These are phyloP conservation scores for Trichoderma hamatum DNA, from an alignment of 2,329 filamentous ascomycete species.

Conservation along the genomic window DNA sequence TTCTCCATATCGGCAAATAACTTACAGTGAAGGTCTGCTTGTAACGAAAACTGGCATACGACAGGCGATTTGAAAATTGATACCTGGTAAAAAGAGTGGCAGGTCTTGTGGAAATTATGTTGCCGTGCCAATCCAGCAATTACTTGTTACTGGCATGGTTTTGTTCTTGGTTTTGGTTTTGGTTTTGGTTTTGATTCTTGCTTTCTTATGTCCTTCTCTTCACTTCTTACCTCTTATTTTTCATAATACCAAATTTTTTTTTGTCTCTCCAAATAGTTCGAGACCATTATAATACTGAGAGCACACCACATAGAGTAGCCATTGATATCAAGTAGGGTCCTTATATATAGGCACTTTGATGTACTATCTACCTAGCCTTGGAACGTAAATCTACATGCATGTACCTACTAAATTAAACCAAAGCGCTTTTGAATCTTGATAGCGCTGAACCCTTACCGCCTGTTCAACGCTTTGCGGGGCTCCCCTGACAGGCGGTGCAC, in stretches of 20 bases:
- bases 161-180: background rate
- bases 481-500: constrained; percentile 14
- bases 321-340: background rate
- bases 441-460: constrained; percentile 16
- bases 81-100: constrained; percentile 24
- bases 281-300: background rate
- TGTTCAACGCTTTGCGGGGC: constrained; percentile 10
- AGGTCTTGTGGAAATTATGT: constrained; percentile 9
- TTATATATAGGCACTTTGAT: background rate
- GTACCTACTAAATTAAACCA: background rate
- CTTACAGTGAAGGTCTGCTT: constrained; percentile 19
- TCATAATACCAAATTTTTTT: background rate
- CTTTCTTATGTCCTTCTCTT: background rate
- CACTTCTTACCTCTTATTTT: background rate
- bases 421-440: background rate
- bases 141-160: constrained; percentile 13
- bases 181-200: background rate
- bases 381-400: too few species aligned
- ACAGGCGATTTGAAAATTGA: constrained; percentile 24
- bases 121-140: constrained; percentile 17
- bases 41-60: constrained; percentile 24
- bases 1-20: constrained; percentile 26
- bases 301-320: background rate
- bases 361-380: background rate
- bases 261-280: background rate